These are phyloP conservation scores for Agapanthus africanus DNA, from an alignment of 106 monocot genomes.

Conservation along the genomic window DNA sequence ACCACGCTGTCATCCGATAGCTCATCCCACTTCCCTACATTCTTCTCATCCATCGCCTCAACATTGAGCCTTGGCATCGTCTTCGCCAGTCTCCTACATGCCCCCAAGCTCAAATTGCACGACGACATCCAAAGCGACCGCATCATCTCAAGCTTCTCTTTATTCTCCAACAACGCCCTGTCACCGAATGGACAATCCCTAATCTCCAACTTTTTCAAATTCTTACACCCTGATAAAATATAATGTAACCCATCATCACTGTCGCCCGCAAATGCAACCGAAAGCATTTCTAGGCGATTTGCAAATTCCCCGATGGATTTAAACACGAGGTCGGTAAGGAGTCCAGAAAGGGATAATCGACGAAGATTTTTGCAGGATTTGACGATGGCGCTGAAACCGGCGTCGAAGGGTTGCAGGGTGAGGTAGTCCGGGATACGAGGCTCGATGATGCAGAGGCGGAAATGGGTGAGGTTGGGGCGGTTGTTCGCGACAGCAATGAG, in stretches of 20 bases:
- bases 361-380: slow-evolving; percentile 53
- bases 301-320: slow-evolving; percentile 47
- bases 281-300: slow-evolving; percentile 59
- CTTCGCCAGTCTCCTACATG: slow-evolving; percentile 44
- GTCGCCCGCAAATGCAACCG: slow-evolving; percentile 81
- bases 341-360: slow-evolving; percentile 69
- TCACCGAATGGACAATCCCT: slow-evolving; percentile 83
- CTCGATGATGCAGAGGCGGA: slow-evolving; percentile 71
- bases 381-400: slow-evolving; percentile 57
- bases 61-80: slow-evolving; percentile 71
- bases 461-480: slow-evolving; percentile 53
- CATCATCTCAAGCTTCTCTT: slow-evolving; percentile 75
- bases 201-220: slow-evolving; percentile 60
- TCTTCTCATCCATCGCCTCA: slow-evolving; percentile 62
- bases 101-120: slow-evolving; percentile 57
- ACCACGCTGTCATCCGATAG: slow-evolving; percentile 33
- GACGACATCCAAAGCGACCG: slow-evolving; percentile 96
- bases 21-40: slow-evolving; percentile 15
- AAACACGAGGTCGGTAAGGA: slow-evolving; percentile 62
- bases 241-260: slow-evolving; percentile 61
- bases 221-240: slow-evolving; percentile 67
- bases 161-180: slow-evolving; percentile 50
- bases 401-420: slow-evolving; percentile 49
- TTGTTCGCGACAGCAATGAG: slow-evolving; percentile 48
- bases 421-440: slow-evolving; percentile 52